Conservation (phyloP, 1,139 yeast species). For the Debaryomyces subglobosus region DNA sequence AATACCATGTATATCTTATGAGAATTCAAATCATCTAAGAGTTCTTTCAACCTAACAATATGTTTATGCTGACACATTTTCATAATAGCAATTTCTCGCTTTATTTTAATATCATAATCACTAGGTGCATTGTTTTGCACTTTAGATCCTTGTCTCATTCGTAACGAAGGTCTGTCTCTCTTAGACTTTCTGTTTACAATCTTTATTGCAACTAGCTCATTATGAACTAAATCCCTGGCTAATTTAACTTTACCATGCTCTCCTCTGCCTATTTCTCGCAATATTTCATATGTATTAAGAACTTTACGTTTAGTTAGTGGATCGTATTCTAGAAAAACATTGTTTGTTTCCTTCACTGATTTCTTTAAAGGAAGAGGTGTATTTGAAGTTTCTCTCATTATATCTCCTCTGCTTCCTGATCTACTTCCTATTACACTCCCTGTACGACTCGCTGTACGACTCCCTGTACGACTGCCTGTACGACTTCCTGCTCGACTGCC, state of each 20-base stretch:
- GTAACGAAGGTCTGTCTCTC: constrained; percentile 55
- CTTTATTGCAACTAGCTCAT: constrained; percentile 86
- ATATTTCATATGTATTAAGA: constrained; percentile 86
- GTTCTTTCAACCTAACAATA: constrained; percentile 85
- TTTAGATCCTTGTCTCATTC: constrained; percentile 41
- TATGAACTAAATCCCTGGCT: constrained; percentile 72
- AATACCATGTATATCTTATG: constrained; percentile 87
- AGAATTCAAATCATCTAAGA: constrained; percentile 81
- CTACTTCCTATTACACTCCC: not conserved
- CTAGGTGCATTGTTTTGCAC: constrained; percentile 19
- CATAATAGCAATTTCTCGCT: constrained; percentile 94
- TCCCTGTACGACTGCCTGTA: not conserved
- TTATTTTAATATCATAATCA: constrained; percentile 68
- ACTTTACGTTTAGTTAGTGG: constrained; percentile 84
- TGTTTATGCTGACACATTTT: constrained; percentile 91
- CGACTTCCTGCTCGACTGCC: not conserved
- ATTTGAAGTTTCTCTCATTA: not conserved
- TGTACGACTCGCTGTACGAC: not conserved
- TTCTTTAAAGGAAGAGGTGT: not conserved
- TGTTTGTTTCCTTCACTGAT: constrained; percentile 80
- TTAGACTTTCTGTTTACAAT: constrained; percentile 78
- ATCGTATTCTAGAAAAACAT: constrained; percentile 82
- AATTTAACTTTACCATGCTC: constrained; percentile 97
- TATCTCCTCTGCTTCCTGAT: not conserved
- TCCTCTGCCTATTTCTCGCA: constrained; percentile 88